Conservation (phyloP, 495 filamentous ascomycete genomes). For the Evernia prunastri region DNA sequence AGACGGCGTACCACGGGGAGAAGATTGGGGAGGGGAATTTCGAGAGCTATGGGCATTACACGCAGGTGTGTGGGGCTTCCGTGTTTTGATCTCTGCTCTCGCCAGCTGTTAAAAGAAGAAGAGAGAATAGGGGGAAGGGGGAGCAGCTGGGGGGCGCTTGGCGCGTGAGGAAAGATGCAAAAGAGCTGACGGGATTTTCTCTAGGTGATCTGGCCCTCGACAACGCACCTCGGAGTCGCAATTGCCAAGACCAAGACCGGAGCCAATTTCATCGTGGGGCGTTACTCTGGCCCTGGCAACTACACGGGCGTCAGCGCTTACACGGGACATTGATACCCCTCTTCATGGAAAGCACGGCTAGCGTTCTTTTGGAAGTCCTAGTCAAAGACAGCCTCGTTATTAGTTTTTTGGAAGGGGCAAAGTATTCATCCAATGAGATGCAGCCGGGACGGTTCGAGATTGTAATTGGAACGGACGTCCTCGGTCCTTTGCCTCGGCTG, state of each 20-base stretch:
- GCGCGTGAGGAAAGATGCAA: not conserved
- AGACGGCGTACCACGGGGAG: constrained; percentile 35
- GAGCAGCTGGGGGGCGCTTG: not conserved
- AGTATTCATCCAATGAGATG: too few relatives aligned
- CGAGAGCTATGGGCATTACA: constrained; percentile 34
- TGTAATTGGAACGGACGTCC: too few relatives aligned
- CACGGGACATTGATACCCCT: not conserved
- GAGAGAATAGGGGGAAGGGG: too few relatives aligned
- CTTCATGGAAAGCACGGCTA: too few relatives aligned
- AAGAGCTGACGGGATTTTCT: not conserved
- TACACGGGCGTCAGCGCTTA: constrained; percentile 30
- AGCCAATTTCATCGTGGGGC: constrained; percentile 34
- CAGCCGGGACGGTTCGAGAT: too few relatives aligned
- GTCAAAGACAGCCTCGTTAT: too few relatives aligned
- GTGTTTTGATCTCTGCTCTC: too few relatives aligned
- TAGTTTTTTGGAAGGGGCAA: too few relatives aligned
- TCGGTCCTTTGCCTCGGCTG: too few relatives aligned
- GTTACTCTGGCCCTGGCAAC: constrained; percentile 37
- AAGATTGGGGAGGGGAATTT: constrained; percentile 36
- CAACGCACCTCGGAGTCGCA: constrained; percentile 35
- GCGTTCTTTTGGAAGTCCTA: too few relatives aligned
- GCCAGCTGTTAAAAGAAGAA: too few relatives aligned
- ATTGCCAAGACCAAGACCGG: constrained; percentile 31
- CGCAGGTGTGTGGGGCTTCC: constrained; percentile 30
- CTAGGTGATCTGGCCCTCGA: constrained; percentile 33